A percentile compares a stretch with the other conserved stretches of the same genome.
Conservation (phyloP, 805 yeast genomes). For the Teunomyces kruisii region DNA sequence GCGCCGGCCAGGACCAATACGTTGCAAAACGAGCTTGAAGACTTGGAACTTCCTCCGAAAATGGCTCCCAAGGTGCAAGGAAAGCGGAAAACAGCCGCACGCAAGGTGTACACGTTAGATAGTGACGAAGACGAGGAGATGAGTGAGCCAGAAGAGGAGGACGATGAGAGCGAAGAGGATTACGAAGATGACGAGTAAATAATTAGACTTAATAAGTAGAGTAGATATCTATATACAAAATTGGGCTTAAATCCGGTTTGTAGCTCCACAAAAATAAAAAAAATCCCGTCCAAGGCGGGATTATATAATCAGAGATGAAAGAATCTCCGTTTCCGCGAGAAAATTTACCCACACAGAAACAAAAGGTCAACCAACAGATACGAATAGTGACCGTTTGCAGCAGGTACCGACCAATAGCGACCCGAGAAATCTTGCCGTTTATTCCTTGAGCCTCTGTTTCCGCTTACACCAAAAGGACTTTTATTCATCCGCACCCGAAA, state of each 20-base stretch:
- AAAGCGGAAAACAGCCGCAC: slow-evolving; percentile 8
- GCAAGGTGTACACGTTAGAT: slow-evolving; percentile 10
- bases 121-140: slow-evolving; percentile 17
- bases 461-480: neutral
- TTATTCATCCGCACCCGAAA: too few relatives aligned
- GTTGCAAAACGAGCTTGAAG: slow-evolving; percentile 24
- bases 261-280: too few relatives aligned
- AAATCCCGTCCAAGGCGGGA: neutral
- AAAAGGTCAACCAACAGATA: too few relatives aligned
- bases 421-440: too few relatives aligned
- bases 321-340: neutral
- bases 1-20: slow-evolving; percentile 8
- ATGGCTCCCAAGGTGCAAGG: slow-evolving; percentile 2
- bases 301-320: neutral
- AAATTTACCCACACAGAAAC: too few relatives aligned
- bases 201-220: neutral
- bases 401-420: too few relatives aligned
- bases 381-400: too few relatives aligned
- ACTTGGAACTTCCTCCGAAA: slow-evolving; percentile 12
- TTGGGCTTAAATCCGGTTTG: too few relatives aligned
- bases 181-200: slow-evolving; percentile 14
- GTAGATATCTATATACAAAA: too few relatives aligned
- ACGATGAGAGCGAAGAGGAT: slow-evolving; percentile 7
- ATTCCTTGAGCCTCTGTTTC: too few relatives aligned
- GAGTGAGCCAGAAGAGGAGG: slow-evolving; percentile 6